Conservation (phyloP, 176 grass and related monocot species). For the Tillandsia fasciculata region DNA sequence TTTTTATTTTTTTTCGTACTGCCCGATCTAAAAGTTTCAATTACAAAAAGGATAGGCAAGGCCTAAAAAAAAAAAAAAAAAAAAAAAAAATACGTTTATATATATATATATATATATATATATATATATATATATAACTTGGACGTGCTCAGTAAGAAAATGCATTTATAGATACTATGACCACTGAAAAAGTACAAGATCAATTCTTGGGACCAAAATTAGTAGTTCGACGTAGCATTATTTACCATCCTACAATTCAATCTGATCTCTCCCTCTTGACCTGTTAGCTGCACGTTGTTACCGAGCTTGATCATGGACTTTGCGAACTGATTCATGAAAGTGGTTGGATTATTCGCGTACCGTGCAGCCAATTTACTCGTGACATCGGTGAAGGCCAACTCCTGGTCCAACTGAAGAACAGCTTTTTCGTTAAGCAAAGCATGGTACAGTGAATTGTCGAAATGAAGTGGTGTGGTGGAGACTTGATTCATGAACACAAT, state of each 20-base stretch:
- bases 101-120: no score
- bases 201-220: not conserved
- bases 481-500: conserved; percentile 15
- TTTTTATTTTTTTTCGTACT: no score
- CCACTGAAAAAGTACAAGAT: not conserved
- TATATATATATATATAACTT: not conserved
- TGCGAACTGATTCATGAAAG: conserved; percentile 1
- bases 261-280: conserved; percentile 15
- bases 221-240: not conserved
- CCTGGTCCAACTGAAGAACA: conserved; percentile 13
- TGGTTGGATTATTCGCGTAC: conserved; percentile 3
- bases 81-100: no score
- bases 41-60: no score
- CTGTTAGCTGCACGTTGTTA: conserved; percentile 1
- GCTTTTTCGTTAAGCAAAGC: not conserved
- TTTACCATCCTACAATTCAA: conserved; percentile 10
- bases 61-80: no score
- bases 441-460: conserved; percentile 8
- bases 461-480: not conserved
- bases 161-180: not conserved
- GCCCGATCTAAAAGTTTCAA: no score
- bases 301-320: conserved; percentile 23
- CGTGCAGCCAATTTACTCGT: not conserved
- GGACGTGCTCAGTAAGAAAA: not conserved
- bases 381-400: conserved; percentile 11